Evolutionary conservation across 2,329 filamentous ascomycete genomes (phyloP).

Genomic region (Neoascochyta sp.): DNA sequence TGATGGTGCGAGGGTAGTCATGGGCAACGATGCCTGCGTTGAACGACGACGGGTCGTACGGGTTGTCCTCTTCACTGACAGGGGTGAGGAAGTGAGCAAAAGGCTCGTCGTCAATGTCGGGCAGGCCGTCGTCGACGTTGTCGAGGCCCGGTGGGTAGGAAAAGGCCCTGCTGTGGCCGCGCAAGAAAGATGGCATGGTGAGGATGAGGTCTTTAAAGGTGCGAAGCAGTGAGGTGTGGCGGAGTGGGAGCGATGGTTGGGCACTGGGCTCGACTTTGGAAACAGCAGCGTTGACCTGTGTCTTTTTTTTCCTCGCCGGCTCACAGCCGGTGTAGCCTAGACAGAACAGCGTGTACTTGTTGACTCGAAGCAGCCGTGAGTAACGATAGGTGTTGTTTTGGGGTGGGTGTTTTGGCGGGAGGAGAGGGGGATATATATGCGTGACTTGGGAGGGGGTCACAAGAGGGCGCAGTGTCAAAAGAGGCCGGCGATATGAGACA

Average conservation of each 20-base stretch:
- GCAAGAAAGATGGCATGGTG: slow-evolving; percentile 36
- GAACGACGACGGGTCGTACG: slow-evolving; percentile 35
- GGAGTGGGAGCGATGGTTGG: slow-evolving; percentile 20
- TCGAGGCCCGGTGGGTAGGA: slow-evolving; percentile 37
- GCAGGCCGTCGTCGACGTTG: slow-evolving; percentile 23
- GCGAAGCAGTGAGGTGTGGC: slow-evolving; percentile 17
- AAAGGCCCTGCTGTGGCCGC: slow-evolving; percentile 26
- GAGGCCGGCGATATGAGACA: slow-evolving; percentile 11
- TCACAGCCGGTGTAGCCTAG: slow-evolving; percentile 28
- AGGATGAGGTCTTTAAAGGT: slow-evolving; percentile 22
- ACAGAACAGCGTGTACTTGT: slow-evolving; percentile 21
- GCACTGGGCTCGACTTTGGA: slow-evolving; percentile 26
- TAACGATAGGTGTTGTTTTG: slow-evolving; percentile 15
- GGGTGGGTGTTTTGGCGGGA: slow-evolving; percentile 15
- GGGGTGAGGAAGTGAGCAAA: slow-evolving; percentile 44
- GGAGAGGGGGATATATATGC: slow-evolving; percentile 25
- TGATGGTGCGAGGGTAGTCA: slow-evolving; percentile 28
- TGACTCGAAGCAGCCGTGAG: too few species aligned
- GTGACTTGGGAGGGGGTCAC: slow-evolving; percentile 29
- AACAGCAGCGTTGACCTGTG: slow-evolving; percentile 16
- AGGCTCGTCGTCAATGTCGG: slow-evolving; percentile 43
- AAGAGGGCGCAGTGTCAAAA: slow-evolving; percentile 27
- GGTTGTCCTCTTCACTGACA: slow-evolving; percentile 41
- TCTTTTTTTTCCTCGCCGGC: slow-evolving; percentile 23
- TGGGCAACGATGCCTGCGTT: slow-evolving; percentile 39